phyloP scores from a whole-genome alignment of 345 rosid genomes.

The Gossypium turneri region DNA sequence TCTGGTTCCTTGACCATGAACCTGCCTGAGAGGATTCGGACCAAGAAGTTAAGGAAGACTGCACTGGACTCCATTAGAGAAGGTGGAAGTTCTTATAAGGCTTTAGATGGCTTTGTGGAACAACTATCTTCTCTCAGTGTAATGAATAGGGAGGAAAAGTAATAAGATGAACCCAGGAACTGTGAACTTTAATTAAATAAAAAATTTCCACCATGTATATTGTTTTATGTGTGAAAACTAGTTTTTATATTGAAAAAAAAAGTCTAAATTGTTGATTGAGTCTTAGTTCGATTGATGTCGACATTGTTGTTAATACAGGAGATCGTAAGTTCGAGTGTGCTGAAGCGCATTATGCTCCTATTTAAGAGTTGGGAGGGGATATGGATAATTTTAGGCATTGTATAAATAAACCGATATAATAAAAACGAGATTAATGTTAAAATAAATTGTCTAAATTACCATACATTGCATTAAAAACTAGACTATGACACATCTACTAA shows the following conservation, averaged over 20 bases:
- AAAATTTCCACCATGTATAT: background rate
- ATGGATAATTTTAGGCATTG: too few species aligned
- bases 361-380: rapidly evolving
- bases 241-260: too few species aligned
- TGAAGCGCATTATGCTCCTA: too few species aligned
- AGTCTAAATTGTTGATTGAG: too few species aligned
- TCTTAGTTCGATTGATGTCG: rapidly evolving
- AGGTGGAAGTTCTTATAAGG: slow-evolving; percentile 45
- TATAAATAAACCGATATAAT: too few species aligned
- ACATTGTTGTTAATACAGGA: rapidly evolving
- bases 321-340: rapidly evolving
- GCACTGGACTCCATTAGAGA: slow-evolving; percentile 33
- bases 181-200: background rate
- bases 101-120: slow-evolving; percentile 37
- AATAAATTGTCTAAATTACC: too few species aligned
- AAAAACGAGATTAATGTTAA: too few species aligned
- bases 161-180: background rate
- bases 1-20: slow-evolving; percentile 21
- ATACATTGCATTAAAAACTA: too few species aligned
- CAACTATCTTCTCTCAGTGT: background rate
- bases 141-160: background rate
- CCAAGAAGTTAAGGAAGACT: slow-evolving; percentile 23
- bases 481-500: too few species aligned
- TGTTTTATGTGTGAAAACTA: too few species aligned
- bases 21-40: slow-evolving; percentile 22